These are phyloP conservation scores for Hypericum perforatum DNA, from an alignment of 345 rosid species.

Conservation along the genomic window DNA sequence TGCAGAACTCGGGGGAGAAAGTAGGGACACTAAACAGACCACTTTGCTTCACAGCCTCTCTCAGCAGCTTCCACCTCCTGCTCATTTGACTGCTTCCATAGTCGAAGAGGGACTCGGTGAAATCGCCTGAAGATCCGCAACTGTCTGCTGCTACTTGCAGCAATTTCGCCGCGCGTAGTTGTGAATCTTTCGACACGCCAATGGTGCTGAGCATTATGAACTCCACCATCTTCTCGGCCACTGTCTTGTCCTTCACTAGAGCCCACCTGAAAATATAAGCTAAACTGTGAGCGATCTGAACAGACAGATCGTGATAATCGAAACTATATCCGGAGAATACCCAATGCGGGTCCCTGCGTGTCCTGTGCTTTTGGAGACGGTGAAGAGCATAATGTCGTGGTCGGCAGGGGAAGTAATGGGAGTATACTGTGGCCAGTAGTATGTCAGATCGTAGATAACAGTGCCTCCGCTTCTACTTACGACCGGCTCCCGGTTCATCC, in stretches of 20 bases:
- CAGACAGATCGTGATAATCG: background rate
- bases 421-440: conserved; percentile 93
- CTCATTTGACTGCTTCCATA: conserved; percentile 41
- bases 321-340: conserved; percentile 24
- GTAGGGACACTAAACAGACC: conserved; percentile 54
- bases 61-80: conserved; percentile 55
- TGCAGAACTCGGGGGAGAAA: conserved; percentile 45
- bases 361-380: conserved; percentile 74
- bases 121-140: conserved; percentile 22
- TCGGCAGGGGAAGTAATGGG: conserved; percentile 62
- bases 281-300: background rate
- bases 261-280: conserved; percentile 52
- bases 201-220: conserved; percentile 74
- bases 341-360: conserved; percentile 96
- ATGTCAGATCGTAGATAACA: conserved; percentile 82
- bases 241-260: conserved; percentile 54
- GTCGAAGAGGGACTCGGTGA: conserved; percentile 38
- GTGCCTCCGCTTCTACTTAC: conserved; percentile 57
- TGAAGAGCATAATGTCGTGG: conserved; percentile 74
- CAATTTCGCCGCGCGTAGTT: conserved; percentile 73
- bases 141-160: conserved; percentile 46
- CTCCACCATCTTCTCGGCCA: conserved; percentile 68
- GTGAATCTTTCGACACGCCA: conserved; percentile 89
- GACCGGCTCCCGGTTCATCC: conserved; percentile 50
- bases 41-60: conserved; percentile 47